Base-by-base conservation (phyloP, 352 stramenopile species). In the Elongisporangium anandrum region DNA sequence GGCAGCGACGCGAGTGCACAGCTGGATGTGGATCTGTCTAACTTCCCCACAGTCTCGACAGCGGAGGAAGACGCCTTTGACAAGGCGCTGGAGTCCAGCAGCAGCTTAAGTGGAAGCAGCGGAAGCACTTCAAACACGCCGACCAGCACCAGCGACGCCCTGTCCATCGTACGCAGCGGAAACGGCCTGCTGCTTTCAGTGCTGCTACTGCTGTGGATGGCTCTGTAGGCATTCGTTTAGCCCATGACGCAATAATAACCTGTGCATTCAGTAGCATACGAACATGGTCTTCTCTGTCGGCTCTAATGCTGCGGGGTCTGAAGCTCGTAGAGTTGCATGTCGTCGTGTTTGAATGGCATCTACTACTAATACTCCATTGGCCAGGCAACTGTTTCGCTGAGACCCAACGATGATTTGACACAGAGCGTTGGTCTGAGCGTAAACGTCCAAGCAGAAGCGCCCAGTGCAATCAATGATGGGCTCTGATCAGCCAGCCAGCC, bases 1-100 rank as follows among this genome's bases (percentile, higher is more conserved):
- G 15, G 68, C 24, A 53, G 57, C 56, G 50, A 73, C 34, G 68
- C 68, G 4, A 80, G 64, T 15, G 76, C 75, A 7, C 70, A 79
- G 53, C 21, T 88, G n/a, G 61, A 77, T 29, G 66, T 88, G 50
- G 73, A 88, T 48, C 54, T 88, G 21, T 60, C 57, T 47, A 71
- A 52, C 23, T 70, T 88, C 34, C 79, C 79, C 2, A 56, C 58
- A 38, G 84, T 88, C 49, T 77, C 74, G 15, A 66, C 63, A 0
- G 70, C 57, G 8, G 79, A 85, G 21, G 68, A 85, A 51, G 64
- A 66, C 0, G 72, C 66, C 6, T 86, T 67, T 48, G 54, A 79
- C 51, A 57, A 73, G 29, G 69, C 69, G 15, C 65, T 66, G 6
- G 57, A 71, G 22, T 54, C 59, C 50, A 65, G 51, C 57, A 65